These are phyloP conservation scores for Biancaea sappan DNA, from an alignment of 306 rosid species.

Conservation along the genomic window DNA sequence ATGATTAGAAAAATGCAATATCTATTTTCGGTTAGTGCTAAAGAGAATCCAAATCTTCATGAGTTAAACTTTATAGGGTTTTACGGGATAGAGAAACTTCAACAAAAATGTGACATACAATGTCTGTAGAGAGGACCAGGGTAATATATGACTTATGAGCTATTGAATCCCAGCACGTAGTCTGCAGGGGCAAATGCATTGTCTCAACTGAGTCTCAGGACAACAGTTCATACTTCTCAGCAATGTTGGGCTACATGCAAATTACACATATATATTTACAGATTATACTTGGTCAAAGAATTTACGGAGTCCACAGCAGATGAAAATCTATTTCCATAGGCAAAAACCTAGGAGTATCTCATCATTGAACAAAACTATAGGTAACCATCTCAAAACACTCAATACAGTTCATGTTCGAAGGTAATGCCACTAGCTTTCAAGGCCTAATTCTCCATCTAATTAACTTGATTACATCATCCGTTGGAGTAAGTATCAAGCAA, in stretches of 20 bases:
- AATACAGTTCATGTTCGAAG: conserved; percentile 11
- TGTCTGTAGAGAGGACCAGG: no score
- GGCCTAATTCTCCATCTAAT: conserved; percentile 20
- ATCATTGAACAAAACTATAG: not conserved
- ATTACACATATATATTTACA: no score
- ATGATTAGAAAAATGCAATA: no score
- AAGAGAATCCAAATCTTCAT: no score
- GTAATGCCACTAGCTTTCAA: not conserved
- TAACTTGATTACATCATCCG: not conserved
- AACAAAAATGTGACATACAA: no score
- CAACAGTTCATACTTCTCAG: not conserved
- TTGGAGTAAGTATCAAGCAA: not conserved
- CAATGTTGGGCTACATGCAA: no score
- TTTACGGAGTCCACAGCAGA: not conserved
- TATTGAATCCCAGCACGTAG: not conserved
- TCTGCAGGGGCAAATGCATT: not conserved
- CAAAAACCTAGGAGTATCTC: not conserved
- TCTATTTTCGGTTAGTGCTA: no score
- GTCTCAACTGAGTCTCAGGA: no score
- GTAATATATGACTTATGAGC: not conserved
- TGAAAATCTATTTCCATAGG: not conserved
- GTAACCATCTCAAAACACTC: conserved; percentile 1
- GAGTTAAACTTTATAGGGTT: no score
- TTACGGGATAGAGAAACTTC: no score
- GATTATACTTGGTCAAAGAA: not conserved